Evolutionary conservation across 768 basidiomycete species (phyloP), one percentile per base, ranked within the genome.

Genomic region (Clitopilus passeckerianus): DNA sequence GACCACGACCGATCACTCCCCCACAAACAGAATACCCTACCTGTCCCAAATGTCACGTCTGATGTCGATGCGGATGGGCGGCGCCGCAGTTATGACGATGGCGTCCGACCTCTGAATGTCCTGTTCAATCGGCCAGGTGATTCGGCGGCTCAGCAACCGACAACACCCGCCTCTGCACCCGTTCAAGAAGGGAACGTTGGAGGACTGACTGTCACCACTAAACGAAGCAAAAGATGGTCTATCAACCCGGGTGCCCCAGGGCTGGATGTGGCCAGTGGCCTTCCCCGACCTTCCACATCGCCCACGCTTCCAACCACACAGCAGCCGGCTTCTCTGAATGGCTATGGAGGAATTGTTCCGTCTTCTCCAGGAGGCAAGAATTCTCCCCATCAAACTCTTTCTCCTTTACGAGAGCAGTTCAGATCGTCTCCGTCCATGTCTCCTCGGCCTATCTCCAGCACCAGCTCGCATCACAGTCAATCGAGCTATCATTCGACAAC

Each of bases 211-310:
- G 75, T 72, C 12, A 61, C 68, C 34, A 75, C 77, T 5, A 69
- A 72, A 20, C 71, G 71, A 35, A 76, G 79, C 35, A 80, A 77
- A 64, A 76, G 79, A 41, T 76, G 78, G 52, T 81, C 81, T 34
- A 81, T 82, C 54, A 81, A 81, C 62, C 80, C 80, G 6, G 78
- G 73, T 46, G 66, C 80, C 22, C 62, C 69, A 5, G 65, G 80
- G 58, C 67, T 73, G 33, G 67, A 74, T 60, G 71, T 75, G 43
- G 56, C 62, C 23, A 62, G 58, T 66, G 52, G 61, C 64, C 22
- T 59, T 67, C 20, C 66, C 71, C 43, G 65, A 70, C 9, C 64
- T 71, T 33, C 73, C 72, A 4, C 74, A 74, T 23, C 69, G 69
- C 27, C 70, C 72, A 16, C 70, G 70, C 43, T 63, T 65, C 46